Evolutionary conservation across 2,329 filamentous ascomycete species (phyloP), one percentile per base, ranked within the genome.

Genomic region (Clonostachys rosea): DNA sequence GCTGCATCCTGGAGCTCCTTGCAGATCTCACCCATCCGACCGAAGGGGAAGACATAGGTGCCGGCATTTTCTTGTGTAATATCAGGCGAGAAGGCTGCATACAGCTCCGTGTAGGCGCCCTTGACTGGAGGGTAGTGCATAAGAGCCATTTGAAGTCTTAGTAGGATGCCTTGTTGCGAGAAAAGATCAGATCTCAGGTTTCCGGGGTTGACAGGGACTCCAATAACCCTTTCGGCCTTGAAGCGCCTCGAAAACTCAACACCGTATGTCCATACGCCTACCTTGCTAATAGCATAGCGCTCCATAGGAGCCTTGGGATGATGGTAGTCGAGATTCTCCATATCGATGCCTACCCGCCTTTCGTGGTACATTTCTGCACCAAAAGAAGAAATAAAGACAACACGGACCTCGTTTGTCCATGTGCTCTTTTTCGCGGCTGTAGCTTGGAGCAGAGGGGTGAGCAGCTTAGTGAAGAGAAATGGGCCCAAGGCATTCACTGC

Each of bases 101-200:
- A 79, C 1, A 79, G 52, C 49, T 73, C 66, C 0, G 75, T 75
- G 53, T 75, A 77, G 0, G 72, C 74, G 0, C 74, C 76, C 30
- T 65, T 57, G 11, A 65, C 47, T 1, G 57, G 16, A 0, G 65
- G 59, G 46, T 63, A 56, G 2, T 63, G 30, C 7, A 56, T 47
- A 6, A 51, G 14, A 34, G 42, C 52, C 12, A 51, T 30, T 2
- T 59, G 4, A 3, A 52, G 6, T 11, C 42, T 51, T 11, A 53
- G 16, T 4, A 53, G 6, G 5, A 53, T 9, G 52, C 49, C 45
- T 40, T 57, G 53, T 10, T 48, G 35, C 4, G 61, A 56, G 40
- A 51, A 57, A 5, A 69, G 56, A 8, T 66, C 62, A 5, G 66
- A 61, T 34, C 56, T 43, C 4, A 67, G 54, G 46, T 66, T 65